phyloP scores from a whole-genome alignment of 2,329 filamentous ascomycete genomes.

The Chalaropsis ovoidea region DNA sequence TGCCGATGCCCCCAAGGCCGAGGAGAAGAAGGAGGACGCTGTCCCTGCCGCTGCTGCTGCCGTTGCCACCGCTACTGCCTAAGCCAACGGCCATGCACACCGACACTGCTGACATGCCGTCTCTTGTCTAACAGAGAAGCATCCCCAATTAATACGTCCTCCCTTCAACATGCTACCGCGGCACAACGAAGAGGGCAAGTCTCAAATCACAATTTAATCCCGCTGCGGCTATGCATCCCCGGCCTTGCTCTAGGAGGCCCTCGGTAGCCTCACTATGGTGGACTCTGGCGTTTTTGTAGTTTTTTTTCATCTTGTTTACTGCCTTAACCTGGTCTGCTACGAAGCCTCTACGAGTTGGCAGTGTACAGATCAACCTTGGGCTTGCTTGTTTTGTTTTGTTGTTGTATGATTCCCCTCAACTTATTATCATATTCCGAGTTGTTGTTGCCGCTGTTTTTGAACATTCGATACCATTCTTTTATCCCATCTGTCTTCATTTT shows the following conservation, averaged over 20 bases:
- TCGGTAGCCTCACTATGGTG: neutral
- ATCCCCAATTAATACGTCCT: neutral
- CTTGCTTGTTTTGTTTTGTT: constrained; percentile 20
- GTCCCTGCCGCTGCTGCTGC: constrained; percentile 25
- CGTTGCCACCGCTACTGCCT: constrained; percentile 26
- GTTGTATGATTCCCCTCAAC: constrained; percentile 25
- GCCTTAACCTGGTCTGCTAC: constrained; percentile 3
- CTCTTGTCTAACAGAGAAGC: neutral
- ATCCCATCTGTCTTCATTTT: neutral
- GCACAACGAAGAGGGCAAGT: neutral
- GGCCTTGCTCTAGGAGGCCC: neutral
- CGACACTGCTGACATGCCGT: neutral
- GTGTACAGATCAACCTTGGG: constrained; percentile 7
- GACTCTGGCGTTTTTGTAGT: neutral
- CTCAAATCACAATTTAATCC: constrained; percentile 9
- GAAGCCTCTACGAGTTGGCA: neutral
- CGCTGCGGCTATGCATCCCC: neutral
- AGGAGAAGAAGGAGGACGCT: constrained; percentile 22
- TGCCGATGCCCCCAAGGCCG: constrained; percentile 28
- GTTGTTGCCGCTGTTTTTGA: constrained; percentile 15
- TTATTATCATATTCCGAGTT: constrained; percentile 21
- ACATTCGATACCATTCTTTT: constrained; percentile 18
- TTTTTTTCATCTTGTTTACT: constrained; percentile 12
- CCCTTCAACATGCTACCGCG: neutral
- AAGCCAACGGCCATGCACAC: neutral